Percentiles rank a stretch among this genome's conserved stretches.
Conservation (phyloP, 306 rosid genomes). For the Rosa persica region DNA sequence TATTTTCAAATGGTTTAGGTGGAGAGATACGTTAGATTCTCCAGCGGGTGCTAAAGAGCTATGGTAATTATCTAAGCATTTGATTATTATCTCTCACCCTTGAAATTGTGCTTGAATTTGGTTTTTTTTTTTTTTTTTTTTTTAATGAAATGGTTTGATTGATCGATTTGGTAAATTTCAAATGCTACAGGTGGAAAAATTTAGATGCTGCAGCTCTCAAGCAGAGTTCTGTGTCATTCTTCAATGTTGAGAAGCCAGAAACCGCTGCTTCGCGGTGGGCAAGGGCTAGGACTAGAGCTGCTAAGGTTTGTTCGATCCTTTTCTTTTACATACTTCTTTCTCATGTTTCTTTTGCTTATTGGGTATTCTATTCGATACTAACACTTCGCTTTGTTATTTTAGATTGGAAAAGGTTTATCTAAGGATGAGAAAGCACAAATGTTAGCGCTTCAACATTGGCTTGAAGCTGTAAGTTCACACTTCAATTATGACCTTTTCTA, state of each 20-base stretch:
- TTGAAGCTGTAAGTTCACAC: conserved; percentile 66
- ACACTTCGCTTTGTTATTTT: background rate
- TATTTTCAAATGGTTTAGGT: background rate
- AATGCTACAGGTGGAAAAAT: conserved; percentile 77
- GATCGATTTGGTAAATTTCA: conserved; percentile 11
- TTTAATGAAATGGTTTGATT: background rate
- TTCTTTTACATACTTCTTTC: background rate
- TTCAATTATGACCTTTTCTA: background rate
- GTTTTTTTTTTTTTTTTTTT: background rate
- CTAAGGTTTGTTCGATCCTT: conserved; percentile 49
- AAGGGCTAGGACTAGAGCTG: conserved; percentile 90
- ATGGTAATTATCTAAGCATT: background rate
- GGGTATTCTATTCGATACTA: background rate
- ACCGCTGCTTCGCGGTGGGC: conserved; percentile 84
- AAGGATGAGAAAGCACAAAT: conserved; percentile 95
- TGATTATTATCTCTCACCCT: background rate
- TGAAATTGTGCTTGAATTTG: background rate
- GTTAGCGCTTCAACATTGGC: conserved; percentile 95
- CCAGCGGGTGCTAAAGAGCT: background rate
- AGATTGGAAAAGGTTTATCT: conserved; percentile 98
- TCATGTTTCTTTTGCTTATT: conserved; percentile 5
- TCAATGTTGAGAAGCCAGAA: conserved; percentile 67
- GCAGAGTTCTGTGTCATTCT: conserved; percentile 78
- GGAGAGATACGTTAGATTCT: background rate
- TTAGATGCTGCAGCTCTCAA: conserved; percentile 70